Conservation (phyloP, 768 basidiomycete species). For the Porphyrellus cyaneotinctus region DNA sequence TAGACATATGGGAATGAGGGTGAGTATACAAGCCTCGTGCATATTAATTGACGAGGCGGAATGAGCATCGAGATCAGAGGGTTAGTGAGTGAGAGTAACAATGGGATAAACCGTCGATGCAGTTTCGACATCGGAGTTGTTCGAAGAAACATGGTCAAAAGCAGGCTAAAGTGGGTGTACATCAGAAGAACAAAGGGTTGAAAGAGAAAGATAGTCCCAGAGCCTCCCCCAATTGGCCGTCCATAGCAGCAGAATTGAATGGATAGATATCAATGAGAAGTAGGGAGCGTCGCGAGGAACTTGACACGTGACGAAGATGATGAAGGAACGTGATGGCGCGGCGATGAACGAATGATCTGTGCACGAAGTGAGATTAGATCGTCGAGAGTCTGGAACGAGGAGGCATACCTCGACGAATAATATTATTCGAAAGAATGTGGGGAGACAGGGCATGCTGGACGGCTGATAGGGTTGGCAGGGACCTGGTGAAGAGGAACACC, state of each 20-base stretch:
- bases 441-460: not conserved
- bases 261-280: not conserved
- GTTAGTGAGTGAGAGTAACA: slow-evolving; percentile 2
- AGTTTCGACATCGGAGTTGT: not conserved
- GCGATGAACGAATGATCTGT: slow-evolving; percentile 2
- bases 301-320: not conserved
- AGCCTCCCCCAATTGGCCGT: not conserved
- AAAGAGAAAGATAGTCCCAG: not conserved
- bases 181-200: not conserved
- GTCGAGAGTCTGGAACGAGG: not conserved
- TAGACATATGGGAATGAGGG: not conserved
- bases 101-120: not conserved
- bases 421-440: slow-evolving; percentile 11
- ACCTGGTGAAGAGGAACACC: not conserved
- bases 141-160: not conserved
- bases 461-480: not conserved
- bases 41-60: not conserved
- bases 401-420: slow-evolving; percentile 15
- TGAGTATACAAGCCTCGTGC: slow-evolving; percentile 8
- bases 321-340: slow-evolving; percentile 6
- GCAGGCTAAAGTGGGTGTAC: not conserved
- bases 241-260: not conserved
- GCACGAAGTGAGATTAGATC: not conserved
- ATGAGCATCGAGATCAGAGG: slow-evolving; percentile 1
- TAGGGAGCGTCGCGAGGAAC: not conserved